A percentile compares a stretch with the other conserved stretches of the same genome.
Evolutionary conservation across 495 filamentous ascomycete species (phyloP).

Genomic region (Daldinia grandis): DNA sequence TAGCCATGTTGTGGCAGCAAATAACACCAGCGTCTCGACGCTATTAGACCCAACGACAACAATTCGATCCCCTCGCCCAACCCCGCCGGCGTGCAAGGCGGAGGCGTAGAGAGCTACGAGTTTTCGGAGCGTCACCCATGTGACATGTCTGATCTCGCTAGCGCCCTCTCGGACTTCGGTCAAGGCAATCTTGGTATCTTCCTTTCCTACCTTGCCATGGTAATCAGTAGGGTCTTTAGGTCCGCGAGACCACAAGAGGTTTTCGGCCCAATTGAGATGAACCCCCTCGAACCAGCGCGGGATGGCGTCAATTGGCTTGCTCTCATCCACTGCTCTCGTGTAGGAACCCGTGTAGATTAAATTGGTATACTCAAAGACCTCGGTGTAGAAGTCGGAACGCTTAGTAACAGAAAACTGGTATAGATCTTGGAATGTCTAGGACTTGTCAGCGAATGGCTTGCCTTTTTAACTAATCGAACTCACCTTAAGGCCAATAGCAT

Average conservation of each 20-base stretch:
- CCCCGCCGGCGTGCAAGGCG: constrained; percentile 69
- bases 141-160: constrained; percentile 63
- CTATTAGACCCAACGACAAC: constrained; percentile 75
- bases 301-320: constrained; percentile 70
- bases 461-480: background rate
- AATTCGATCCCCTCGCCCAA: constrained; percentile 73
- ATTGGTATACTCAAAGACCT: constrained; percentile 65
- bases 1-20: constrained; percentile 68
- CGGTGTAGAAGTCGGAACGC: constrained; percentile 71
- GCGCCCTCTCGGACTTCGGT: constrained; percentile 78
- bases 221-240: constrained; percentile 42
- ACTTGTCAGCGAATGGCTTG: constrained; percentile 16
- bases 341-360: constrained; percentile 70
- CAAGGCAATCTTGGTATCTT: constrained; percentile 71
- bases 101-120: constrained; percentile 64
- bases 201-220: constrained; percentile 64
- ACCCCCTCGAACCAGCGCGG: constrained; percentile 75
- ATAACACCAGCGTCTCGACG: constrained; percentile 74
- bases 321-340: constrained; percentile 70
- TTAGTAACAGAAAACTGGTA: constrained; percentile 68
- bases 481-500: constrained; percentile 56
- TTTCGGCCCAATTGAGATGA: constrained; percentile 70
- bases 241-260: constrained; percentile 61
- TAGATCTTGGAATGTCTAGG: constrained; percentile 68
- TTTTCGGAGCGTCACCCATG: constrained; percentile 68